Conservation (phyloP, 75 land plant species). For the Gnetum montanum region DNA sequence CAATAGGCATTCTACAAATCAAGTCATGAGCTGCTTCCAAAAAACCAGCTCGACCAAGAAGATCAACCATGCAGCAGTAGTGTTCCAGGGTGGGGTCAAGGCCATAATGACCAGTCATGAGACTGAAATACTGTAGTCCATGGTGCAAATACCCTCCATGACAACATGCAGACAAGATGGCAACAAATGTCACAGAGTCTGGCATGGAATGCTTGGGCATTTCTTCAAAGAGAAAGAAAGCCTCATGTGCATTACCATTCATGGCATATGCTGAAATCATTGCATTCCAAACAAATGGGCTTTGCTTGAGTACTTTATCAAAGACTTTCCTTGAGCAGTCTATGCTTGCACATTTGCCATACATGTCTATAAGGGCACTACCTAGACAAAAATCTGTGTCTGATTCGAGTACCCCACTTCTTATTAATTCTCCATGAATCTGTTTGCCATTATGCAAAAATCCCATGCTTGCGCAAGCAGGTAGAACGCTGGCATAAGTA, state of each 20-base stretch:
- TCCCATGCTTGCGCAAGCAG: conserved; percentile 8
- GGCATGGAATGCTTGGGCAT: conserved; percentile 19
- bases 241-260: conserved; percentile 24
- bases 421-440: neutral
- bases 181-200: neutral
- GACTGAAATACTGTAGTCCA: neutral
- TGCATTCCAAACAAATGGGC: conserved; percentile 50
- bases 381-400: neutral
- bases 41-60: neutral
- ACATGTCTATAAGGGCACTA: conserved; percentile 8
- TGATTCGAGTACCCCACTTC: neutral
- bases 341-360: conserved; percentile 14
- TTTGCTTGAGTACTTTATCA: conserved; percentile 16
- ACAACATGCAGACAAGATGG: neutral
- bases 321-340: conserved; percentile 6
- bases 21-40: neutral
- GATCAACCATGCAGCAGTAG: conserved; percentile 2
- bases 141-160: neutral
- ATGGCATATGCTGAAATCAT: conserved; percentile 41
- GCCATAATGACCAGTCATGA: neutral
- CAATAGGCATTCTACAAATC: neutral
- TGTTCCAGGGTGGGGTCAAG: neutral
- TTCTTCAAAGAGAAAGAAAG: conserved; percentile 27
- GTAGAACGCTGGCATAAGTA: conserved; percentile 30
- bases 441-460: neutral